Percentiles rank a stretch among this genome's conserved stretches.
Evolutionary conservation across 2,329 filamentous ascomycete species (phyloP).

Genomic region (Hymenoscyphus fructigenus): DNA sequence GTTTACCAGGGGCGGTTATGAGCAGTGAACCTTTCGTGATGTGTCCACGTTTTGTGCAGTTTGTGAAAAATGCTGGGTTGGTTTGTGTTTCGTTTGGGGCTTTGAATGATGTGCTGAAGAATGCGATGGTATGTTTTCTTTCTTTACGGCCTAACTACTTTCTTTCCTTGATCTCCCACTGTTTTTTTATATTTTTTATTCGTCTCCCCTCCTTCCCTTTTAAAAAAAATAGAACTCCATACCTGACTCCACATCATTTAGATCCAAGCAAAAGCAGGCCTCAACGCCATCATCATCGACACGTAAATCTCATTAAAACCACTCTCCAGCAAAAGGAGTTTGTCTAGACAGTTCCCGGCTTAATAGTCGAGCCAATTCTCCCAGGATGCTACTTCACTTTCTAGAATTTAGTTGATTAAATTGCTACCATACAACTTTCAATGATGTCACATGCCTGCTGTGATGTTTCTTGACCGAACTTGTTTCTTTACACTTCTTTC

Average conservation of each 20-base stretch:
- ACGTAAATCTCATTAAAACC: slow-evolving; percentile 9
- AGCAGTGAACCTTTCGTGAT: slow-evolving; percentile 14
- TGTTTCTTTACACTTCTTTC: too few relatives aligned
- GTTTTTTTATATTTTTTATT: too few relatives aligned
- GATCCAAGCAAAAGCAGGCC: slow-evolving; percentile 11
- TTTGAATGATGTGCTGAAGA: slow-evolving; percentile 15
- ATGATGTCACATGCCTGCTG: too few relatives aligned
- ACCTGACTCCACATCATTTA: not conserved
- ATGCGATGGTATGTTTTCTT: slow-evolving; percentile 13
- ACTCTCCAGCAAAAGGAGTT: slow-evolving; percentile 1
- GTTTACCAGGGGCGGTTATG: slow-evolving; percentile 12
- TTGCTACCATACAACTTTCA: too few relatives aligned
- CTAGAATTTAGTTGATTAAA: too few relatives aligned
- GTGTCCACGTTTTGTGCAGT: slow-evolving; percentile 11
- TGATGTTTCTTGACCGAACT: too few relatives aligned
- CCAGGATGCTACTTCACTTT: too few relatives aligned
- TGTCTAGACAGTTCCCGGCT: not conserved
- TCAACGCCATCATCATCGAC: slow-evolving; percentile 14
- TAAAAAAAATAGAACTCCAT: not conserved
- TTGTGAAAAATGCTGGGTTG: slow-evolving; percentile 15
- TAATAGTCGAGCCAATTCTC: too few relatives aligned
- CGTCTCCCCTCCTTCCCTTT: not conserved
- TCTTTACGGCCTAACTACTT: not conserved
- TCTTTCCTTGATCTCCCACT: not conserved
- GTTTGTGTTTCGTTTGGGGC: slow-evolving; percentile 13